Conservation (phyloP, 2,329 filamentous ascomycete genomes). For the Fusarium stilboides region DNA sequence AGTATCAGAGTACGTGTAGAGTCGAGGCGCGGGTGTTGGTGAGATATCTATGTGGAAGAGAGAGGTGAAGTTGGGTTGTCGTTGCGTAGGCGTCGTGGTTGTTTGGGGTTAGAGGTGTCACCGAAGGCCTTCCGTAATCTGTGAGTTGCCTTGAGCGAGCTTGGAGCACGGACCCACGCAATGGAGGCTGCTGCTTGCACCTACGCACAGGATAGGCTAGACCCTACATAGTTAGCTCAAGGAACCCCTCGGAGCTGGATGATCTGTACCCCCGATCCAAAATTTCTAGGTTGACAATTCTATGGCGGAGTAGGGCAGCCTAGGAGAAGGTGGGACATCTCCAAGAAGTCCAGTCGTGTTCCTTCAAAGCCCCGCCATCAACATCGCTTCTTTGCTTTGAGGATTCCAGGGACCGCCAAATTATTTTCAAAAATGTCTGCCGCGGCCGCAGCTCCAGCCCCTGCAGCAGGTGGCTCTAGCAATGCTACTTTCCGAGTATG, state of each 20-base stretch:
- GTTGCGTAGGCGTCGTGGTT: slow-evolving; percentile 43
- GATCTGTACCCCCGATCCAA: slow-evolving; percentile 59
- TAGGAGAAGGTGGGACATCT: slow-evolving; percentile 57
- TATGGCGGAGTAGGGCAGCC: slow-evolving; percentile 57
- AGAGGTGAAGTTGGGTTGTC: slow-evolving; percentile 26
- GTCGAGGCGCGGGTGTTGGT: slow-evolving; percentile 6
- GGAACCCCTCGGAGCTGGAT: slow-evolving; percentile 56
- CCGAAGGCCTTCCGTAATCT: slow-evolving; percentile 59
- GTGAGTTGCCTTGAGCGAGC: slow-evolving; percentile 60
- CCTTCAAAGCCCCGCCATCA: slow-evolving; percentile 54
- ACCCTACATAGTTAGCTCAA: slow-evolving; percentile 42
- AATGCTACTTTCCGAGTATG: slow-evolving; percentile 73
- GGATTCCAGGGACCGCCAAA: slow-evolving; percentile 45
- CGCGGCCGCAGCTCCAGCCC: slow-evolving; percentile 53
- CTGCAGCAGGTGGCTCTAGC: slow-evolving; percentile 57
- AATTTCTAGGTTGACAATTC: slow-evolving; percentile 56
- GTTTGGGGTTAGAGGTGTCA: slow-evolving; percentile 53
- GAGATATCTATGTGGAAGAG: slow-evolving; percentile 21
- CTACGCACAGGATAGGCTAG: slow-evolving; percentile 40
- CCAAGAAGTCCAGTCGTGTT: slow-evolving; percentile 53
- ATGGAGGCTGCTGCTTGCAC: slow-evolving; percentile 36
- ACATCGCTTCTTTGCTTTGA: slow-evolving; percentile 47
- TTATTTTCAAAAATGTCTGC: slow-evolving; percentile 61
- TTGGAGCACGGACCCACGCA: slow-evolving; percentile 52
- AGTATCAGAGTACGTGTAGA: not conserved